A percentile compares a stretch with the other conserved stretches of the same genome.
Conservation (phyloP, 768 basidiomycete species). For the Pulveroboletus sp. region DNA sequence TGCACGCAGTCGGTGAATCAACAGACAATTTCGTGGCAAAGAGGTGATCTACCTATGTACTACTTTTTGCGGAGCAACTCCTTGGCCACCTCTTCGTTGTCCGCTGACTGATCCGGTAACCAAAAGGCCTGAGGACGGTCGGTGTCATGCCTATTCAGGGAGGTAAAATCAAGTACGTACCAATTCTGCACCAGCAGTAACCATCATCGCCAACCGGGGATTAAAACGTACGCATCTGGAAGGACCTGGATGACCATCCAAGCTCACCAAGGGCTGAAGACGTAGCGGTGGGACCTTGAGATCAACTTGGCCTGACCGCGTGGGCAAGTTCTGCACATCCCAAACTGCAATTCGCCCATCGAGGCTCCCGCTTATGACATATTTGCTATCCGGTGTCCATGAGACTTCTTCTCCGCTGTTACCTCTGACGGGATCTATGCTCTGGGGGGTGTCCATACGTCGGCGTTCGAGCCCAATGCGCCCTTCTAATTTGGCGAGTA, state of each 20-base stretch:
- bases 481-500: conserved; percentile 83
- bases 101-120: conserved; percentile 62
- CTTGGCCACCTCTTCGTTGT: conserved; percentile 66
- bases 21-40: neutral
- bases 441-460: conserved; percentile 40
- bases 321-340: conserved; percentile 70
- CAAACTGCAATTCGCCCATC: conserved; percentile 85
- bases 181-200: conserved; percentile 76
- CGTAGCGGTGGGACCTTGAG: conserved; percentile 48
- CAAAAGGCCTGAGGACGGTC: conserved; percentile 51
- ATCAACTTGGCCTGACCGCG: conserved; percentile 49
- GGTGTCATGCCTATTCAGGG: neutral
- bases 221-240: conserved; percentile 87
- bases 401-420: conserved; percentile 89
- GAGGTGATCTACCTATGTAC: neutral
- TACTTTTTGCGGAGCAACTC: conserved; percentile 58
- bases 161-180: conserved; percentile 40
- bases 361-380: conserved; percentile 75
- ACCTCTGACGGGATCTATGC: conserved; percentile 68
- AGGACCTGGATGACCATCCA: conserved; percentile 82
- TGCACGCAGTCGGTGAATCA: neutral
- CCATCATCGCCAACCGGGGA: conserved; percentile 85
- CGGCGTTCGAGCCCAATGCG: conserved; percentile 79
- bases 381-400: conserved; percentile 95
- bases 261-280: conserved; percentile 42